A percentile compares a stretch with the other conserved stretches of the same genome.
Conservation (phyloP, 2,329 filamentous ascomycete genomes). For the Fusarium oxysporum region DNA sequence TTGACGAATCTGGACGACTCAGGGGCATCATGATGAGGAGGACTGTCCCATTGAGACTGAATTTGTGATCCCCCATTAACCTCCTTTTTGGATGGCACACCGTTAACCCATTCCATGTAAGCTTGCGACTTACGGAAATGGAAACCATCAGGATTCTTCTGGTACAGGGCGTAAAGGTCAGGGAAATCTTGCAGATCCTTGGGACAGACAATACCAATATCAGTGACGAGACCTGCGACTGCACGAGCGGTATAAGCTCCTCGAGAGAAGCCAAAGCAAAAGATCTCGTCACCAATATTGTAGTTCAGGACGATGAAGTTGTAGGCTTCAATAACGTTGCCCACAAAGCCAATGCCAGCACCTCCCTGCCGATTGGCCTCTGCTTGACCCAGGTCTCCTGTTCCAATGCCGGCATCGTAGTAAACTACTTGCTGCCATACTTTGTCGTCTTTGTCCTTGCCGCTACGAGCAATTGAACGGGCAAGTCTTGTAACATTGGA, state of each 20-base stretch:
- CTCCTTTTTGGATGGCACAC: constrained; percentile 33
- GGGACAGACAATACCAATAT: constrained; percentile 45
- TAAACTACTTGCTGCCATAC: constrained; percentile 52
- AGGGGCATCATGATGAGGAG: constrained; percentile 39
- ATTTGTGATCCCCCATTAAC: constrained; percentile 9
- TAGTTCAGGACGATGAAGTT: constrained; percentile 53
- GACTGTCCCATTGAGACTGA: constrained; percentile 29
- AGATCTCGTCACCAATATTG: constrained; percentile 46
- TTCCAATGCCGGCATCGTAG: constrained; percentile 53
- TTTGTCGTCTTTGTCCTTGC: constrained; percentile 43
- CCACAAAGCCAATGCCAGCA: constrained; percentile 45
- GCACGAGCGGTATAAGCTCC: constrained; percentile 54
- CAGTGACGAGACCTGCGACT: constrained; percentile 46
- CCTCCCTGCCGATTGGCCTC: constrained; percentile 37
- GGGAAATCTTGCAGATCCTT: constrained; percentile 44
- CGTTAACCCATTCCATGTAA: constrained; percentile 42
- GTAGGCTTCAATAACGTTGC: constrained; percentile 52
- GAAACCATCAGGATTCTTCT: constrained; percentile 34
- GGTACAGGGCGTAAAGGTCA: constrained; percentile 41
- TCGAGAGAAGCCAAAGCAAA: constrained; percentile 52
- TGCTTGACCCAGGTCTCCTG: constrained; percentile 25
- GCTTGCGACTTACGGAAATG: constrained; percentile 39
- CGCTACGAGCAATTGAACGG: constrained; percentile 43
- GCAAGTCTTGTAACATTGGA: constrained; percentile 52
- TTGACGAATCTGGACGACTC: constrained; percentile 37